These are phyloP conservation scores for Gleditsia sinensis DNA, from an alignment of 306 rosid species.

Conservation along the genomic window DNA sequence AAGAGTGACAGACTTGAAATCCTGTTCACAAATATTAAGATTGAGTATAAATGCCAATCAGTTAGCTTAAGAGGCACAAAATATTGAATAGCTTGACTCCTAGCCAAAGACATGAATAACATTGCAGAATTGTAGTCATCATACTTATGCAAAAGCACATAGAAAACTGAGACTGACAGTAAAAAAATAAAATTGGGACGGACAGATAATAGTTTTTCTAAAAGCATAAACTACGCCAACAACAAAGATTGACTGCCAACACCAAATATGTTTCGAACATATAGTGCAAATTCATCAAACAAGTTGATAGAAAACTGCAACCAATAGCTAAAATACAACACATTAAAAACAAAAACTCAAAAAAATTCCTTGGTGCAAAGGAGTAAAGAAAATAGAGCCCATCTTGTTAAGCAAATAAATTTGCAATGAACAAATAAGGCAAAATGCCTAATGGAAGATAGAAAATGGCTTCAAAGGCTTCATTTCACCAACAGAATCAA, in stretches of 20 bases:
- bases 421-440: not conserved
- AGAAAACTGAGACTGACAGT: not conserved
- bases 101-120: not conserved
- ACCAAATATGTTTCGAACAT: not conserved
- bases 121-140: not conserved
- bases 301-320: not conserved
- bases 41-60: not conserved
- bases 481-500: not conserved
- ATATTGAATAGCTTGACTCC: not conserved
- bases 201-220: not conserved
- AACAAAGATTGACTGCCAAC: not conserved
- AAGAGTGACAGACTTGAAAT: slow-evolving; percentile 68
- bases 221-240: not conserved
- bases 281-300: not conserved
- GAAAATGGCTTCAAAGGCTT: not conserved
- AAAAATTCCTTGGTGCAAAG: not conserved
- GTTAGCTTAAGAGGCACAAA: not conserved
- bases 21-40: slow-evolving; percentile 37
- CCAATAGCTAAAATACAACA: not conserved
- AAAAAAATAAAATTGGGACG: not conserved
- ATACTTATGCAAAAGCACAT: not conserved
- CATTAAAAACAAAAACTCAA: not conserved
- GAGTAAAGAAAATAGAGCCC: not conserved
- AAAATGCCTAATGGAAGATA: not conserved
- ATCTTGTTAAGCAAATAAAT: not conserved